Evolutionary conservation across 805 yeast species (phyloP), one percentile per base, ranked within the genome.

Genomic region (Nakazawaea pomicola): DNA sequence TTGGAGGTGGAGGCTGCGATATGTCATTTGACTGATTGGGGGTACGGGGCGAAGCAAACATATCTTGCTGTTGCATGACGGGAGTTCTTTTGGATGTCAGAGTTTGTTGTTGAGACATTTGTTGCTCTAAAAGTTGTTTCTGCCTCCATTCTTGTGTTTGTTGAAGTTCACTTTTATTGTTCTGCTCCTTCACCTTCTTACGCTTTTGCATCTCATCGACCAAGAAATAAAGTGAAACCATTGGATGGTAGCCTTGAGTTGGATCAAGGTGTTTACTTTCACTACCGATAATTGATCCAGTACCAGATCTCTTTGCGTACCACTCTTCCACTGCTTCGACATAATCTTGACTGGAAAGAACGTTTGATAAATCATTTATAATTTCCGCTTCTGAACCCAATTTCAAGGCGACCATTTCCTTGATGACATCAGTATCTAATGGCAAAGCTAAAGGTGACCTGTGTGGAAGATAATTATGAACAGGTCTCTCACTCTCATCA

Each of bases 221-320:
- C 48, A 93, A 70, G 55, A 77, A 83, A 58, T 93, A 93, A 29
- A 91, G 82, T 6, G 96, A 87, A 10, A 91, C 64, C 48, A 90
- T 68, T 0, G 99, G 98, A 61, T 90, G 95, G 59, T 75, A 90
- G 1, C 90, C 91, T 40, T 74, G 70, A 1, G 95, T 85, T 12
- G 98, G 97, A 60, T 88, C 93, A 2, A 78, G 73, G 15, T 23
- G 10, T 23, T 70, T 55, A 10, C 48, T 42, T 15, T 46, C 41
- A 42, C 57, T 55, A 3, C 19, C 20, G 19, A 9, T n/a, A 14
- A 14, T 29, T 9, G 9, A 8, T n/a, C 2, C 12, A 4, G 29
- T 24, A 6, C 29, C 19, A 3, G 29, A 31, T 11, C 36, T 24
- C 17, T 9, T 25, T 31, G 12, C 65, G 50, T 71, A 67, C 95